phyloP scores from a whole-genome alignment of 1,139 yeast species.

The Debaryomyces sp. region DNA sequence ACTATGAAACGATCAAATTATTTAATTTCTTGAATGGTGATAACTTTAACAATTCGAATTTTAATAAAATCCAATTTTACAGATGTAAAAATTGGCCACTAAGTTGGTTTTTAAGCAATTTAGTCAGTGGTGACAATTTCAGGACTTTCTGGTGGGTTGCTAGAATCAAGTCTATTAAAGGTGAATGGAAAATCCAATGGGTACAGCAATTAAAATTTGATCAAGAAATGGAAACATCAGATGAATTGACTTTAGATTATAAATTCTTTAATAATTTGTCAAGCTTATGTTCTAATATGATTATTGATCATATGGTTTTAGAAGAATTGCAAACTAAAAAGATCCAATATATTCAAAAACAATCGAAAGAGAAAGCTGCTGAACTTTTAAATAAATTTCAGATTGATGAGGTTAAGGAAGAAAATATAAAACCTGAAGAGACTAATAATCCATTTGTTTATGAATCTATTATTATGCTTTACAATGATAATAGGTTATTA shows the following conservation, averaged over 20 bases:
- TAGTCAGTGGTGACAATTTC: constrained; percentile 47
- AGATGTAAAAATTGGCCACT: constrained; percentile 72
- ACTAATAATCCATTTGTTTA: constrained; percentile 16
- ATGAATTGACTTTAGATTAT: constrained; percentile 38
- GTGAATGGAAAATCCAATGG: constrained; percentile 68
- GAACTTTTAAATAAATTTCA: constrained; percentile 15
- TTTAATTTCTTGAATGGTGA: constrained; percentile 13
- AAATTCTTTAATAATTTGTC: constrained; percentile 53
- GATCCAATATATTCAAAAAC: constrained; percentile 32
- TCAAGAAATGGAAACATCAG: constrained; percentile 17
- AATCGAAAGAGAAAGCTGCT: constrained; percentile 10
- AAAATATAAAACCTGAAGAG: constrained; percentile 3
- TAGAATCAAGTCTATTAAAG: constrained; percentile 57
- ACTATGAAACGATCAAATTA: constrained; percentile 35
- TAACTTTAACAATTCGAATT: constrained; percentile 7
- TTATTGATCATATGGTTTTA: constrained; percentile 63
- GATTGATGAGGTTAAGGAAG: constrained; percentile 10
- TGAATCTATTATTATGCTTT: constrained; percentile 36
- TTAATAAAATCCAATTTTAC: constrained; percentile 48
- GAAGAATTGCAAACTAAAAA: constrained; percentile 55
- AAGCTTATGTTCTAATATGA: constrained; percentile 56
- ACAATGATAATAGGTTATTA: constrained; percentile 35
- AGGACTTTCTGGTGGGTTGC: constrained; percentile 66
- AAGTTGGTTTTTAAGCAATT: constrained; percentile 64
- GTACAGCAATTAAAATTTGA: constrained; percentile 27